These are phyloP conservation scores for Trichoderma lentiforme DNA, from an alignment of 2,329 filamentous ascomycete species.

Conservation along the genomic window DNA sequence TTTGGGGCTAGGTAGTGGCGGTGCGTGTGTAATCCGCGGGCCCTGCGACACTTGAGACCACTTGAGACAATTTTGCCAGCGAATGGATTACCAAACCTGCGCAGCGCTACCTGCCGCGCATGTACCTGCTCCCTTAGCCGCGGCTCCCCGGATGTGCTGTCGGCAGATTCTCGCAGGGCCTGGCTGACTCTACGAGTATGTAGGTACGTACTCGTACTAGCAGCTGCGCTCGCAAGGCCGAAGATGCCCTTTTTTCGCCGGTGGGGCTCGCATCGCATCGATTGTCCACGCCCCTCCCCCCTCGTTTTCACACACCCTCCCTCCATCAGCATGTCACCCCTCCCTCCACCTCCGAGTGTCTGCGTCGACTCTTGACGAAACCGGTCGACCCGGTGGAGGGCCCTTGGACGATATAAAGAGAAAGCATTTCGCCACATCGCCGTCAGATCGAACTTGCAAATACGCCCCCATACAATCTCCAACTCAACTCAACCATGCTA, in stretches of 20 bases:
- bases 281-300: neutral
- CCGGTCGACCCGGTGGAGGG: conserved; percentile 17
- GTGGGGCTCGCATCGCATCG: neutral
- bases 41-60: neutral
- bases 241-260: neutral
- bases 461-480: conserved; percentile 20
- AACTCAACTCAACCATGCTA: conserved; percentile 28
- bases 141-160: conserved; percentile 10
- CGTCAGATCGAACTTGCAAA: conserved; percentile 18
- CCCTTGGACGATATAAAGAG: conserved; percentile 19
- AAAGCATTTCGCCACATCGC: conserved; percentile 20
- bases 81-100: neutral
- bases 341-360: neutral
- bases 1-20: neutral
- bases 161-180: conserved; percentile 5
- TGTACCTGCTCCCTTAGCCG: neutral
- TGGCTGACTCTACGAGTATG: neutral
- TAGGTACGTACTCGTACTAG: no score
- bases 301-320: neutral
- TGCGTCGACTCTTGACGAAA: conserved; percentile 13
- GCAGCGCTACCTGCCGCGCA: neutral
- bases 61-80: neutral
- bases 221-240: neutral
- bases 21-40: neutral
- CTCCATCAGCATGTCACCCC: neutral